These are phyloP conservation scores for Mercurialis annua DNA, from an alignment of 345 rosid species.

Conservation along the genomic window DNA sequence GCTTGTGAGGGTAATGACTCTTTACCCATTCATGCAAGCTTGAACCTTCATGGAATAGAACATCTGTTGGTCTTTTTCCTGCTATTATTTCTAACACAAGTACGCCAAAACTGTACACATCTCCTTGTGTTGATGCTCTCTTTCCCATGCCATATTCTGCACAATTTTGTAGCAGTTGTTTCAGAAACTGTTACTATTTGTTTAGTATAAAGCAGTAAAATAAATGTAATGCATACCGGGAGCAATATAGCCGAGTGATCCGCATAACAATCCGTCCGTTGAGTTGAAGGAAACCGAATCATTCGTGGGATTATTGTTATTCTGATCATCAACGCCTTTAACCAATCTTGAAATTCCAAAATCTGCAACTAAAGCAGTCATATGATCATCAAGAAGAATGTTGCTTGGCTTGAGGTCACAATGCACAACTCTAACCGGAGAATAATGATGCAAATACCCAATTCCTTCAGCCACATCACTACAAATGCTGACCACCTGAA, in stretches of 20 bases:
- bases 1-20: constrained; percentile 60
- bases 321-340: constrained; percentile 46
- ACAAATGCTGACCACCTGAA: constrained; percentile 69
- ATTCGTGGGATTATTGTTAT: constrained; percentile 13
- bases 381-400: constrained; percentile 77
- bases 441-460: constrained; percentile 78
- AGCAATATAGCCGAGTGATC: constrained; percentile 90
- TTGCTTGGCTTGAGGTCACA: constrained; percentile 97
- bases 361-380: constrained; percentile 89
- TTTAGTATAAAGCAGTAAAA: background rate
- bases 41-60: constrained; percentile 50
- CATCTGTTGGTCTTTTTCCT: constrained; percentile 72
- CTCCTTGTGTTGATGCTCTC: constrained; percentile 73
- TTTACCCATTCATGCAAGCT: constrained; percentile 77
- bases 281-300: constrained; percentile 64
- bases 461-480: constrained; percentile 82
- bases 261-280: constrained; percentile 68
- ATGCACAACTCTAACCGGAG: constrained; percentile 83
- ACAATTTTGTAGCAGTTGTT: too few species aligned
- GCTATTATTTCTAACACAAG: constrained; percentile 68
- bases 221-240: constrained; percentile 54
- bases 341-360: constrained; percentile 78
- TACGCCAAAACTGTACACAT: constrained; percentile 86
- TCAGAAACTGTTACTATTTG: too few species aligned
- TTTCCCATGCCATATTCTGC: constrained; percentile 87